phyloP scores from a whole-genome alignment of 257 asterid genomes.

The Solanum ossicruentum region DNA sequence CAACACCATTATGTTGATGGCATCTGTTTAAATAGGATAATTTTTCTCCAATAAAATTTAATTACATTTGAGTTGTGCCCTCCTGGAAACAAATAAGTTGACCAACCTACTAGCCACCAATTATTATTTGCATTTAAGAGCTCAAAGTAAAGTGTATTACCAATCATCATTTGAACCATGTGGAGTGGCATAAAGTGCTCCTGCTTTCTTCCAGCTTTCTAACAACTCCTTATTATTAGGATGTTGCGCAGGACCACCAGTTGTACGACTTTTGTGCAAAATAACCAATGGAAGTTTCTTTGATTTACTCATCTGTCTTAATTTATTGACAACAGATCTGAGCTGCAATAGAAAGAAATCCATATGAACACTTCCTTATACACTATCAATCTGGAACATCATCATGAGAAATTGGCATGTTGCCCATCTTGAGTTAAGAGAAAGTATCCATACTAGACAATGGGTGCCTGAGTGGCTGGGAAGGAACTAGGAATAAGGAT shows the following conservation, averaged over 20 bases:
- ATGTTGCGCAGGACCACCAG: constrained; percentile 66
- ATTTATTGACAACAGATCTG: constrained; percentile 40
- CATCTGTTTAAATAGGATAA: not conserved
- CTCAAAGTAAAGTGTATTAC: constrained; percentile 22
- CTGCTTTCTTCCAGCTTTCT: constrained; percentile 62
- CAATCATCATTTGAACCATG: constrained; percentile 93
- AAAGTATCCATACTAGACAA: not conserved
- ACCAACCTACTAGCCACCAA: not conserved
- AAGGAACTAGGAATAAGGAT: not conserved
- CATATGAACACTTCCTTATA: not conserved
- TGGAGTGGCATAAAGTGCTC: constrained; percentile 74
- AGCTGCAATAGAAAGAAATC: constrained; percentile 29
- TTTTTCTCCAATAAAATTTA: not conserved
- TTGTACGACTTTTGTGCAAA: constrained; percentile 67
- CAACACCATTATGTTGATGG: not conserved
- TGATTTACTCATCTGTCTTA: constrained; percentile 47
- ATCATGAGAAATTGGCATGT: not conserved
- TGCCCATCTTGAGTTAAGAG: not conserved
- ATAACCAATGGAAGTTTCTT: constrained; percentile 77
- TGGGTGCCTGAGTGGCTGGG: not conserved
- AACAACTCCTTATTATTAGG: constrained; percentile 62
- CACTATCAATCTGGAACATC: not conserved
- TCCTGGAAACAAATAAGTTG: not conserved
- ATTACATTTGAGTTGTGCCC: not conserved
- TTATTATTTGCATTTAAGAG: not conserved